Evolutionary conservation across 345 rosid species (phyloP).

Genomic region (Salix arbutifolia): DNA sequence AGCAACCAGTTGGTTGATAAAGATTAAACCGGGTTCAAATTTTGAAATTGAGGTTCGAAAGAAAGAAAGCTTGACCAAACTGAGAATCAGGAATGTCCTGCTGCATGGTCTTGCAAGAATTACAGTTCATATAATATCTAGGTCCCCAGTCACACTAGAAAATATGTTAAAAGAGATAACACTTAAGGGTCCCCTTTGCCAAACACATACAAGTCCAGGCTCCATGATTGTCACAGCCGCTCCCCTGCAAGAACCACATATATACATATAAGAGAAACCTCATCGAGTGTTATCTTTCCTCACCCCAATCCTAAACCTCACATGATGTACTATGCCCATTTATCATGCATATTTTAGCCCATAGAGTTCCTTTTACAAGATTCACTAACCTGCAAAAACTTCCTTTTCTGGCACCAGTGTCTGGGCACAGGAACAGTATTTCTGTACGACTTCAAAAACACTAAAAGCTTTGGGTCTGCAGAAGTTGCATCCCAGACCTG

Average conservation of each 20-base stretch:
- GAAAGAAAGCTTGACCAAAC: background rate
- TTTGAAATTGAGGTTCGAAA: background rate
- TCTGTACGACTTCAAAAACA: constrained; percentile 83
- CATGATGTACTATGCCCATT: constrained; percentile 39
- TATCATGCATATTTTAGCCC: constrained; percentile 37
- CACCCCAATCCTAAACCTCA: constrained; percentile 48
- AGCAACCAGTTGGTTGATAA: background rate
- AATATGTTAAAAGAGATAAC: constrained; percentile 32
- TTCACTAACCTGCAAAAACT: constrained; percentile 90
- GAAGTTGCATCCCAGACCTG: constrained; percentile 99
- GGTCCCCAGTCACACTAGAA: constrained; percentile 42
- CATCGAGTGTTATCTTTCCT: constrained; percentile 54
- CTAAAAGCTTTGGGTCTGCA: constrained; percentile 93
- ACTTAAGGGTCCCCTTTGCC: constrained; percentile 47
- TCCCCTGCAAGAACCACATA: constrained; percentile 99
- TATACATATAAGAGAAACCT: constrained; percentile 97
- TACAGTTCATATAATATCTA: constrained; percentile 11
- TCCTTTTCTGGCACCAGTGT: constrained; percentile 99
- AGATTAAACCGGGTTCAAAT: background rate
- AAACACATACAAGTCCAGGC: constrained; percentile 98
- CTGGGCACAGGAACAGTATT: constrained; percentile 98
- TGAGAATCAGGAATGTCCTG: background rate
- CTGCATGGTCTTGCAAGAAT: background rate
- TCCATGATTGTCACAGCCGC: constrained; percentile 81
- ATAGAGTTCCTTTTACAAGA: constrained; percentile 12